Evolutionary conservation across 352 stramenopile genomes (phyloP), one percentile per base, ranked within the genome.

Genomic region (Phytopythium vexans): DNA sequence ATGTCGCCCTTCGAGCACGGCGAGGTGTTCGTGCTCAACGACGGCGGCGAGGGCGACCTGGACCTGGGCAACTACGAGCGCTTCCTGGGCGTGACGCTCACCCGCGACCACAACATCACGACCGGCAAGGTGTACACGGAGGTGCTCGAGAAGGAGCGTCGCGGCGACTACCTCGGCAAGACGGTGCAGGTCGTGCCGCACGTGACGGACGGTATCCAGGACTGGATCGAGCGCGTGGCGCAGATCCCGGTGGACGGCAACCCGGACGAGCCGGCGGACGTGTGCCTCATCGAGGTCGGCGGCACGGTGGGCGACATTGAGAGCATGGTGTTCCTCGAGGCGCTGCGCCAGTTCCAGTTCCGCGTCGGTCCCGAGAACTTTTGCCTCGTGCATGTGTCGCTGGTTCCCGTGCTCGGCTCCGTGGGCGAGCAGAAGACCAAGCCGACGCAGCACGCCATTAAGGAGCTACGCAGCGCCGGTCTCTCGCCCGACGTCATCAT

Each of bases 231-330:
- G 68, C 79, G 90, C 48, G 97, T 99, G 31, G 96, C 97, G 6
- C 86, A 99, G 57, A 82, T 98, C 38, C 84, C 91, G 32, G 96
- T 99, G 8, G 91, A 98, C 48, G 91, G 88, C 16, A 70, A 58
- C 10, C 68, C 86, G 48, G 66, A 73, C 16, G 60, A 87, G 48
- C 64, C 74, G 34, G 74, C 97, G 0, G 98, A 99, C 64, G 84
- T 99, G 33, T 99, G 97, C 68, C 86, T 99, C 35, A 98, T 99
- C 57, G 98, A 99, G 82, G 93, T 99, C 5, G 98, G 98, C 52
- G 98, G 98, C 40, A 99, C 97, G 4, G 97, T 99, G n/a, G 98
- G 97, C 38, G 98, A 99, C 68, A 99, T 99, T 77, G 98, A 99
- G 83, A 98, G 84, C 40, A 98, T 97, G 73, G 91, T 99, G 9